A percentile compares a stretch with the other conserved stretches of the same genome.
Evolutionary conservation across 139 green algal genomes (phyloP).

Genomic region (Haematococcus sp.): DNA sequence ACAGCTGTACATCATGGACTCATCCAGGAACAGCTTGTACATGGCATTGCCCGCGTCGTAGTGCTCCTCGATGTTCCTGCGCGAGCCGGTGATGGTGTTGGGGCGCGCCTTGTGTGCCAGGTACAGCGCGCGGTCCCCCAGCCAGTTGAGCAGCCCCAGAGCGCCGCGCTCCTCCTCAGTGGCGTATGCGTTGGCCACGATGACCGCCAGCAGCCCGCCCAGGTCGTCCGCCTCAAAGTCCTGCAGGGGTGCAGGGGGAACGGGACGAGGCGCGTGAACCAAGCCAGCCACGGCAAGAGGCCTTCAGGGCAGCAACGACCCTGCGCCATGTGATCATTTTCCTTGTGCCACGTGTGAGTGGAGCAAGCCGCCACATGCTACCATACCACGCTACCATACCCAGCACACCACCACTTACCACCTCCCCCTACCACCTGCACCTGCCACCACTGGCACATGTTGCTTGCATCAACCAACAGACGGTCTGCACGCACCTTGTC

Average conservation of each 20-base stretch:
- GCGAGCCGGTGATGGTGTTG: conserved; percentile 76
- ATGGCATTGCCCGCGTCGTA: conserved; percentile 97
- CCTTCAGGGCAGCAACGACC: not conserved
- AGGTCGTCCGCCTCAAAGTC: conserved; percentile 57
- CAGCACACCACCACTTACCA: no score
- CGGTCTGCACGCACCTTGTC: conserved; percentile 36
- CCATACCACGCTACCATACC: no score
- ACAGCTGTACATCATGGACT: conserved; percentile 91
- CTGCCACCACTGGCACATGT: conserved; percentile 27
- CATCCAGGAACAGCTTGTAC: conserved; percentile 90
- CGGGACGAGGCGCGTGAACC: no score
- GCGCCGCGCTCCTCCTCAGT: conserved; percentile 49
- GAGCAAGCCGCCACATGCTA: no score
- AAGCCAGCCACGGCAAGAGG: no score
- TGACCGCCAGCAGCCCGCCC: conserved; percentile 68
- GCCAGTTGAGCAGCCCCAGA: conserved; percentile 75
- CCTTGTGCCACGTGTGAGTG: no score
- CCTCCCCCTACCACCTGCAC: no score
- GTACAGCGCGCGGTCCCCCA: conserved; percentile 77
- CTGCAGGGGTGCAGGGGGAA: not conserved
- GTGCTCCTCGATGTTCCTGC: conserved; percentile 94
- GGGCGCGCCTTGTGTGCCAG: conserved; percentile 66
- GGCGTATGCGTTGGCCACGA: conserved; percentile 54
- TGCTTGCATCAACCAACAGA: not conserved
- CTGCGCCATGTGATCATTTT: no score